These are phyloP conservation scores for Aspergillus puulaauensis DNA, from an alignment of 2,329 filamentous ascomycete species.

Conservation along the genomic window DNA sequence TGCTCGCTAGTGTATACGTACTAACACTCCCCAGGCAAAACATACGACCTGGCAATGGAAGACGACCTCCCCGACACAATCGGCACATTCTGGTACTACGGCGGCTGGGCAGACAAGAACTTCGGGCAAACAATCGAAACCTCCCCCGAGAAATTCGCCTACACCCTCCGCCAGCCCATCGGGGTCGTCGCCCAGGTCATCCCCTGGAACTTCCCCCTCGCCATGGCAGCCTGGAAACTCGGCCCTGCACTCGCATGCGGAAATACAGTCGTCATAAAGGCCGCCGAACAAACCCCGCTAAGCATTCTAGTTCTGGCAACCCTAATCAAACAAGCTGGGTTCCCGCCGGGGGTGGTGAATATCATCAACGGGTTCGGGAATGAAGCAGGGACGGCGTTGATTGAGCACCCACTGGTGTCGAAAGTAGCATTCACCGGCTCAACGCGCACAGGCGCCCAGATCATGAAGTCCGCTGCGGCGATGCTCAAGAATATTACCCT, in stretches of 20 bases:
- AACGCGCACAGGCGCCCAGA: no score
- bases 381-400: no score
- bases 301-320: conserved; percentile 61
- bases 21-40: conserved; percentile 49
- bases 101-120: conserved; percentile 77
- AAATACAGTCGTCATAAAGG: conserved; percentile 59
- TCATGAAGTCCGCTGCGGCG: no score
- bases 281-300: conserved; percentile 59
- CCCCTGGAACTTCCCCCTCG: conserved; percentile 78
- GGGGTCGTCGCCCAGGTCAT: conserved; percentile 78
- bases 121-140: conserved; percentile 74
- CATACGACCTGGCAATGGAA: conserved; percentile 62
- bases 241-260: conserved; percentile 54
- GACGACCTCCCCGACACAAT: conserved; percentile 65
- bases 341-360: no score
- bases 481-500: no score
- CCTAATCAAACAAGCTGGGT: conserved; percentile 57
- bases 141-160: conserved; percentile 68
- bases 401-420: no score
- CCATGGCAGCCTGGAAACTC: conserved; percentile 72
- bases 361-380: no score
- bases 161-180: conserved; percentile 73
- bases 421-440: no score
- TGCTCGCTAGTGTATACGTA: no score
- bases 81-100: conserved; percentile 68